Evolutionary conservation across 176 grass and related monocot genomes (phyloP), one percentile per base, ranked within the genome.

Genomic region (Carex myosuroides): DNA sequence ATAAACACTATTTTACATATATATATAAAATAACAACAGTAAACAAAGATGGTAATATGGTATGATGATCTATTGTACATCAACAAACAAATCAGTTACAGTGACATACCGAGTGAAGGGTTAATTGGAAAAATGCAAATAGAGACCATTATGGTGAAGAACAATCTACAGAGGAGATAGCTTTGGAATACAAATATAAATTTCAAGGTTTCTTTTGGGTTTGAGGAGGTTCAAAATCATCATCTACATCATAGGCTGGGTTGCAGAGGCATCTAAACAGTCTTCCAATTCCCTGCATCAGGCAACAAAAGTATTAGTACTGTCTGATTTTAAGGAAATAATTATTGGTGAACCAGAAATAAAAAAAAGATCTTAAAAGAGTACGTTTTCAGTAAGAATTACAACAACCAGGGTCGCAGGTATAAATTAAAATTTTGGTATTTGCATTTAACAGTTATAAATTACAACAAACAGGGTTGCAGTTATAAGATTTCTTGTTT

Each of bases 241-340:
- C 96, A 16, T 99, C 93, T 42, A 99, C 96, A 69, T 95, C 96
- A 73, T 95, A 99, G 18, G 96, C 96, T 12, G 96, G 96, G 71
- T 95, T 99, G 85, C 96, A 99, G 46, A 99, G 86, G 78, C 96
- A 99, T 89, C 96, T 86, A 67, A 99, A 99, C 74, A 99, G 84
- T 70, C 93, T 92, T 60, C 96, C 96, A 81, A 99, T 99, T 85
- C 96, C 93, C 96, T 99, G 89, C 44, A 92, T 14, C 60, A 68
- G 39, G 22, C 48, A 77, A 56, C 26, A 24, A 30, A 54, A 5
- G 44, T 75, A 29, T 75, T 5, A 75, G 14, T 53, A 75, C 1
- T 26, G 37, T 70, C 37, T 20, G 16, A 70, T 61, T 61, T 39
- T 39, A 0, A 39, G 37, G 37, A 39, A 39, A 66, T 11, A 32